phyloP scores from a whole-genome alignment of 441 rosid genomes.

The Gossypium gossypioides region DNA sequence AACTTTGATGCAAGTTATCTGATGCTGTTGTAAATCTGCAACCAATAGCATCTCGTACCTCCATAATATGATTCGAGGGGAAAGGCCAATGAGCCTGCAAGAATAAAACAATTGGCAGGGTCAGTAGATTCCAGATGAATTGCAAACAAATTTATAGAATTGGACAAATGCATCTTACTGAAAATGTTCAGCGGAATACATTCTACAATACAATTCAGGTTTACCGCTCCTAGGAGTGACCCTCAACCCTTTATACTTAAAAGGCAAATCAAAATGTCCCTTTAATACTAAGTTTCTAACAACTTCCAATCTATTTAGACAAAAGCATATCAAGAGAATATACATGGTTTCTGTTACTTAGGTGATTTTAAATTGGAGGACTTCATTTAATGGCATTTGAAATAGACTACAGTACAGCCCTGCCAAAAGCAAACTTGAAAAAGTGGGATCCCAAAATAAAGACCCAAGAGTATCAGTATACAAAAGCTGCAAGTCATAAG shows the following conservation, averaged over 20 bases:
- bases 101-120: conserved; percentile 3
- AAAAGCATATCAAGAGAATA: not conserved
- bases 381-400: not conserved
- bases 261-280: not conserved
- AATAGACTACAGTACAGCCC: not conserved
- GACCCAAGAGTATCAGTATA: not conserved
- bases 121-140: not conserved
- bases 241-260: not conserved
- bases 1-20: conserved; percentile 11
- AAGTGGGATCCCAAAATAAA: not conserved
- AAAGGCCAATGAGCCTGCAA: conserved; percentile 93
- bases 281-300: not conserved
- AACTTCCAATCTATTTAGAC: not conserved
- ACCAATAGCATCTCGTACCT: conserved; percentile 38
- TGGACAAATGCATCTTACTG: not conserved
- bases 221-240: not conserved
- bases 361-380: not conserved
- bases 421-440: not conserved
- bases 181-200: not conserved
- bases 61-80: conserved; percentile 78
- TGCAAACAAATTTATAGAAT: not conserved
- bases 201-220: conserved; percentile 1
- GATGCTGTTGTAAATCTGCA: not conserved
- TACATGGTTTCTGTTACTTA: not conserved
- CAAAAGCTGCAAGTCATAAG: not conserved